These are phyloP conservation scores for Sideroxylon spinosum DNA, from an alignment of 179 eudicot genomes.

Conservation along the genomic window DNA sequence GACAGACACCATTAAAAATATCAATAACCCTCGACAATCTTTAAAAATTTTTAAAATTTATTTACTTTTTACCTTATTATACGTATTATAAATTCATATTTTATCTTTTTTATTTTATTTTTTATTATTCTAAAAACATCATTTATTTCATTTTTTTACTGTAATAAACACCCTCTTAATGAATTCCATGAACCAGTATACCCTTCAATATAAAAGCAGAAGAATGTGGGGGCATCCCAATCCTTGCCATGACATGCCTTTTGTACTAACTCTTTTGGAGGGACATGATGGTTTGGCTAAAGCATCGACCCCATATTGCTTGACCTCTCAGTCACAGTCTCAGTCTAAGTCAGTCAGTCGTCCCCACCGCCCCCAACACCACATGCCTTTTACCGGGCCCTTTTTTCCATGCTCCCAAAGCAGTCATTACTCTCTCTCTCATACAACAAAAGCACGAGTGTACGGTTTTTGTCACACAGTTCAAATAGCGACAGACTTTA, in stretches of 20 bases:
- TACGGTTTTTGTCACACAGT: conserved; percentile 13
- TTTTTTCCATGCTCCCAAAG: conserved; percentile 16
- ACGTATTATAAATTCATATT: too few relatives aligned
- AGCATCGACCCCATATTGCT: not conserved
- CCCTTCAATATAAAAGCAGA: too few relatives aligned
- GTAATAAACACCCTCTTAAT: too few relatives aligned
- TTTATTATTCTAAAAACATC: too few relatives aligned
- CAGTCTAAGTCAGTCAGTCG: not conserved
- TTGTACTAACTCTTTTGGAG: conserved; percentile 7
- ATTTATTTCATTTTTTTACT: too few relatives aligned
- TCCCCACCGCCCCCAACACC: not conserved
- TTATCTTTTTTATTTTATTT: too few relatives aligned
- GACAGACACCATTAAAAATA: too few relatives aligned
- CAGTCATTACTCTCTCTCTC: not conserved
- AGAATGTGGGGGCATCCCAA: too few relatives aligned
- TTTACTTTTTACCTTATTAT: too few relatives aligned
- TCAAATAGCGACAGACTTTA: conserved; percentile 14
- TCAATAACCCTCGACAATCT: too few relatives aligned
- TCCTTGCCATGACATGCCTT: not conserved
- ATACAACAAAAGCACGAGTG: not conserved
- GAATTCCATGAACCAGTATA: too few relatives aligned
- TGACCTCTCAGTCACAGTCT: conserved; percentile 4
- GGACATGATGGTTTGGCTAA: not conserved
- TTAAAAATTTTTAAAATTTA: too few relatives aligned
- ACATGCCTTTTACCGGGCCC: conserved; percentile 12